Evolutionary conservation across 805 yeast genomes (phyloP).

Genomic region (Kazachstania taianensis): DNA sequence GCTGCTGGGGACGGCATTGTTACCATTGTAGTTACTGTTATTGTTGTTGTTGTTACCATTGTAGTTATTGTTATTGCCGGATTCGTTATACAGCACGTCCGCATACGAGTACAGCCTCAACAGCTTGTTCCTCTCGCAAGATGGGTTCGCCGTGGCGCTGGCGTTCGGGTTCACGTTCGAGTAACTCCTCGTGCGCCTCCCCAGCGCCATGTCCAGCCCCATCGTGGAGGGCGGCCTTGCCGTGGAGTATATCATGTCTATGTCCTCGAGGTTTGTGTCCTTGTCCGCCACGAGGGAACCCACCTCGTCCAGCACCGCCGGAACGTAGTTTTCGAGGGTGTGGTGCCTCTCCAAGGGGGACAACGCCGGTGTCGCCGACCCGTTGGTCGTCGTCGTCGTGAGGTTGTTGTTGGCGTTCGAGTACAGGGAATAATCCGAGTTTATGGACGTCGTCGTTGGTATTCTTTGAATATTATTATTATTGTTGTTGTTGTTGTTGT

Average conservation of each 20-base stretch:
- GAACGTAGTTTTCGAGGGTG: conserved; percentile 55
- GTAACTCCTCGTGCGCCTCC: conserved; percentile 3
- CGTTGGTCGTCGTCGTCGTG: background rate
- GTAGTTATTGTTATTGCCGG: background rate
- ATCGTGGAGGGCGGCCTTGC: conserved; percentile 49
- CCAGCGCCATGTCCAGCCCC: conserved; percentile 33
- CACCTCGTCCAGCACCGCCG: conserved; percentile 76
- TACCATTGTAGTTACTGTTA: too few species aligned
- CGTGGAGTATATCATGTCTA: conserved; percentile 65
- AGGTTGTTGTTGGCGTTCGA: background rate
- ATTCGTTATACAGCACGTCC: conserved; percentile 60
- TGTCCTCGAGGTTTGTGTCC: conserved; percentile 54
- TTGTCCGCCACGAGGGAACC: conserved; percentile 50
- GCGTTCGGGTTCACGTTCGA: conserved; percentile 10
- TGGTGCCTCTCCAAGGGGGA: conserved; percentile 20
- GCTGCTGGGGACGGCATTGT: too few species aligned
- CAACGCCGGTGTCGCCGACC: background rate
- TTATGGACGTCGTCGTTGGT: background rate
- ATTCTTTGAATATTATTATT: conserved; percentile 2
- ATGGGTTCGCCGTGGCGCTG: background rate
- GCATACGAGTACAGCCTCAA: conserved; percentile 64
- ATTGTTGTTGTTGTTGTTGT: too few species aligned
- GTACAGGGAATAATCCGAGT: conserved; percentile 1
- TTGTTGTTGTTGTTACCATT: conserved; percentile 1
- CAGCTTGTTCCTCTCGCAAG: conserved; percentile 5